Evolutionary conservation across 371 early-diverging fungal genomes (phyloP).

Genomic region (Parasitella parasitica): DNA sequence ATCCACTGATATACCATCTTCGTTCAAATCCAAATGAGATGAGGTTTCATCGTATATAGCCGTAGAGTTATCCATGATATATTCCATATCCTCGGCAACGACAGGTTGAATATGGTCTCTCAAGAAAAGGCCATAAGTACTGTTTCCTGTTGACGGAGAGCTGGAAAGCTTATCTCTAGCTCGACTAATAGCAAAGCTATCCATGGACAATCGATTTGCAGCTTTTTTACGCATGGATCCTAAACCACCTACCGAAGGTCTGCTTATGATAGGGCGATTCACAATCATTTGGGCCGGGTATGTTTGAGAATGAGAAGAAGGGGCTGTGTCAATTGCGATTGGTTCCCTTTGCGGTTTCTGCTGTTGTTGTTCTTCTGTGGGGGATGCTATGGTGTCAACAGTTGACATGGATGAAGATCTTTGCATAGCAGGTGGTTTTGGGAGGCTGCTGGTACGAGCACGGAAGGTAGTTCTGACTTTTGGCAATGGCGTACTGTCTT

Average conservation of each 20-base stretch:
- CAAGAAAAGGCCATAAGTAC: constrained; percentile 10
- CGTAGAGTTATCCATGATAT: neutral
- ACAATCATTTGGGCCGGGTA: constrained; percentile 1
- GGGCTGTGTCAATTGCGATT: neutral
- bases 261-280: constrained; percentile 3
- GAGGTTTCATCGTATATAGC: neutral
- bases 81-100: neutral
- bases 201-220: constrained; percentile 33
- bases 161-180: constrained; percentile 9
- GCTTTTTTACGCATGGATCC: constrained; percentile 35
- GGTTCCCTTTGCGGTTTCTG: neutral
- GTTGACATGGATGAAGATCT: constrained; percentile 24
- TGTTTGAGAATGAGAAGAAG: neutral
- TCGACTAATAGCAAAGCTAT: constrained; percentile 23
- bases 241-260: constrained; percentile 21
- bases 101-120: constrained; percentile 12
- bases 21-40: neutral
- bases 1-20: neutral
- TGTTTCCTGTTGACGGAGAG: neutral
- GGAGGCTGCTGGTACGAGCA: constrained; percentile 31
- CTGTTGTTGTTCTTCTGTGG: neutral
- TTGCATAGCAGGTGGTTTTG: constrained; percentile 16
- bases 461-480: constrained; percentile 11
- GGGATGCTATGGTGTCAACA: neutral
- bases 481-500: constrained; percentile 6